A percentile compares a stretch with the other conserved stretches of the same genome.
Conservation (phyloP, 202 grass and related monocot species). For the Panicum hallii region DNA sequence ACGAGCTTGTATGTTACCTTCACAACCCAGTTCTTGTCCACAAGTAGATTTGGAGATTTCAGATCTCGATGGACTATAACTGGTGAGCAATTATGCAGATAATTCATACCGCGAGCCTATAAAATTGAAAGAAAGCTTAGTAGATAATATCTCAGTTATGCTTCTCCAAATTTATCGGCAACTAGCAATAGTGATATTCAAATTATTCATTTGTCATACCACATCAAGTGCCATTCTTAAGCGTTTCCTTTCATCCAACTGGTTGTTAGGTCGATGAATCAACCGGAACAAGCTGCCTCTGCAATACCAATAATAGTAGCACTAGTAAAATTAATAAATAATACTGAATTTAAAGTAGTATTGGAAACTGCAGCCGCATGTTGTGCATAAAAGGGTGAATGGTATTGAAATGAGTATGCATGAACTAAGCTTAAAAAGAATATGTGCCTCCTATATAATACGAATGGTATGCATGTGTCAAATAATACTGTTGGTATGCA, state of each 20-base stretch:
- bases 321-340: conserved; percentile 50
- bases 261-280: conserved; percentile 99
- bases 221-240: conserved; percentile 98
- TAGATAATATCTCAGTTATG: conserved; percentile 22
- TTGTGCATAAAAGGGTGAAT: conserved; percentile 24
- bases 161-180: conserved; percentile 23
- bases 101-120: conserved; percentile 99
- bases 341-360: conserved; percentile 15
- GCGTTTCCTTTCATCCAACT: conserved; percentile 93
- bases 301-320: conserved; percentile 54
- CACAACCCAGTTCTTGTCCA: conserved; percentile 99
- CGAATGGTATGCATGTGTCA: neutral
- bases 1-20: conserved; percentile 71
- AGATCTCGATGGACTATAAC: conserved; percentile 95
- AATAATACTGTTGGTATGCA: neutral
- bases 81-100: conserved; percentile 94
- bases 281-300: conserved; percentile 99
- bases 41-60: conserved; percentile 97
- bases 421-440: neutral
- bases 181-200: conserved; percentile 36
- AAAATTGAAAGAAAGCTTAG: conserved; percentile 46
- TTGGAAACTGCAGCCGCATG: neutral
- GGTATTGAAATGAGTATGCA: conserved; percentile 11
- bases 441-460: conserved; percentile 8
- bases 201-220: conserved; percentile 59